Conservation (phyloP, 2,329 filamentous ascomycete genomes). For the Ophiocordyceps sinensis region DNA sequence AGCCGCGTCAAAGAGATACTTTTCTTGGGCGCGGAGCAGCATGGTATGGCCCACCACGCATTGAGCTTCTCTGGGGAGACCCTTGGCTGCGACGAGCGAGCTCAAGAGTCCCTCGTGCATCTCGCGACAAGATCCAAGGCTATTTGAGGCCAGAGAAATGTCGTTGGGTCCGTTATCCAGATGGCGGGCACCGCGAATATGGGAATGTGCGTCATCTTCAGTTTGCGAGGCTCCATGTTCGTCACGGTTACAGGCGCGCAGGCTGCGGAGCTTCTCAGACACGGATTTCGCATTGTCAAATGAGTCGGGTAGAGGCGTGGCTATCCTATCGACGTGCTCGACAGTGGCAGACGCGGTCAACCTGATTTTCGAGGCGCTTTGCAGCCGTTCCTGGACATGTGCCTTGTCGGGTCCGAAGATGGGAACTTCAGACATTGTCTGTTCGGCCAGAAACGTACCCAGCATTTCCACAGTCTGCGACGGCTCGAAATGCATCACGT, state of each 20-base stretch:
- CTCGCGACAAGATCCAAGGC: conserved; percentile 34
- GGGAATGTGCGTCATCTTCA: conserved; percentile 10
- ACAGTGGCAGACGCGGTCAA: conserved; percentile 18
- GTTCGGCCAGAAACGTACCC: conserved; percentile 38
- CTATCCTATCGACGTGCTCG: conserved; percentile 21
- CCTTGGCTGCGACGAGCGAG: conserved; percentile 27
- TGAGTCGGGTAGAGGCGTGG: conserved; percentile 21
- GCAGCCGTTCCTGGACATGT: conserved; percentile 26
- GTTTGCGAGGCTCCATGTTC: conserved; percentile 10
- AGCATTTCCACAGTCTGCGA: conserved; percentile 36
- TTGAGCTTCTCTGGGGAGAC: conserved; percentile 36
- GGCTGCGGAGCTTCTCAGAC: conserved; percentile 32
- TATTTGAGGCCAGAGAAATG: conserved; percentile 22
- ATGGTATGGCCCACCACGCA: conserved; percentile 41
- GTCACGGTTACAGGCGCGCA: conserved; percentile 25
- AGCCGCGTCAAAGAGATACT: conserved; percentile 48
- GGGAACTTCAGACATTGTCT: conserved; percentile 36
- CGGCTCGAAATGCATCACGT: conserved; percentile 44
- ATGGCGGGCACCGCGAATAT: conserved; percentile 10
- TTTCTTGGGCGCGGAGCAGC: conserved; percentile 44
- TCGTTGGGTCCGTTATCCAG: conserved; percentile 19
- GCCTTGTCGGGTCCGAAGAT: conserved; percentile 41
- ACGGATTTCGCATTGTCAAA: conserved; percentile 27
- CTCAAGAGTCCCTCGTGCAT: conserved; percentile 40
- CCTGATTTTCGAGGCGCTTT: conserved; percentile 22